phyloP scores from a whole-genome alignment of 225 moss, liverwort and hornwort species.

The Climacium dendroides region DNA sequence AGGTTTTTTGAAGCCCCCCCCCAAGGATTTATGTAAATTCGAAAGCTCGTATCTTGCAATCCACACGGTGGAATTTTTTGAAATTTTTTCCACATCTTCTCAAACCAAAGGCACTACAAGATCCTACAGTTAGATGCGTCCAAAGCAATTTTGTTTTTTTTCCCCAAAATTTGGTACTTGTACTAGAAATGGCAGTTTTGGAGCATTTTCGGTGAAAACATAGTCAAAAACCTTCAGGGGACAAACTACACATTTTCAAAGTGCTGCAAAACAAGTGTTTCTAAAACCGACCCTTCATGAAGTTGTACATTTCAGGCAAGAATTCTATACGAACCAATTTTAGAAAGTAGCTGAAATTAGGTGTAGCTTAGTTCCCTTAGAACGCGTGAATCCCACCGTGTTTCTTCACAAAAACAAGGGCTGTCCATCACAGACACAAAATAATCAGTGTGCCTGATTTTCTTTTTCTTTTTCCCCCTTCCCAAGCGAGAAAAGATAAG shows the following conservation, averaged over 20 bases:
- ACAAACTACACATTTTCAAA: background rate
- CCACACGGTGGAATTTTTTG: too few relatives aligned
- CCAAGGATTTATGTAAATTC: too few relatives aligned
- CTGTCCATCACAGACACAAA: background rate
- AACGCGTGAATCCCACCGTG: rapidly evolving
- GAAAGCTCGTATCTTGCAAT: too few relatives aligned
- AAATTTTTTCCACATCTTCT: too few relatives aligned
- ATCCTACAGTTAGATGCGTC: too few relatives aligned
- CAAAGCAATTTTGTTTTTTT: too few relatives aligned
- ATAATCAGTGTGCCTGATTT: rapidly evolving
- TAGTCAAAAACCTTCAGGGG: too few relatives aligned
- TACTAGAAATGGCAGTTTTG: too few relatives aligned
- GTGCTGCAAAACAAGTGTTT: background rate
- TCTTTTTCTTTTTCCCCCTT: background rate
- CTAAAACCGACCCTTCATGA: background rate
- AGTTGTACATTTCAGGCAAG: rapidly evolving
- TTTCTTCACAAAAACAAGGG: background rate
- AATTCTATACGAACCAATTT: rapidly evolving
- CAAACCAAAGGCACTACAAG: too few relatives aligned
- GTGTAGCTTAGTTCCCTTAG: background rate
- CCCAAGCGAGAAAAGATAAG: background rate
- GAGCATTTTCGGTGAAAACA: too few relatives aligned
- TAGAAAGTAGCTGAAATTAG: background rate
- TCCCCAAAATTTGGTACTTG: too few relatives aligned
- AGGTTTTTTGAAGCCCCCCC: too few relatives aligned